phyloP scores from a whole-genome alignment of 2,329 filamentous ascomycete genomes.

The Bipolaris sorokiniana region DNA sequence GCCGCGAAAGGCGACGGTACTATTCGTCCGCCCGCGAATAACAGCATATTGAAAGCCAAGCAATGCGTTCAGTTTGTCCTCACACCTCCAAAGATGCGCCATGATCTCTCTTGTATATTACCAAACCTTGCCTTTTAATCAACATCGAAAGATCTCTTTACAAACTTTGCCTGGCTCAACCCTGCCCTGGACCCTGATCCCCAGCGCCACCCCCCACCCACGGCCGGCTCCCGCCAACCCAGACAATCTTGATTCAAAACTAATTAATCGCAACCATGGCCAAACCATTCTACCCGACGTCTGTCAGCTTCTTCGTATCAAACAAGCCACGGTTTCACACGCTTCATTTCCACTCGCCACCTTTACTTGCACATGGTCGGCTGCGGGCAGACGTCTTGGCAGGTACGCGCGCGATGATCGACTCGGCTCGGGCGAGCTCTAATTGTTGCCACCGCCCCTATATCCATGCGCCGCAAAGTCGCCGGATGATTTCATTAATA shows the following conservation, averaged over 20 bases:
- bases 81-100: neutral
- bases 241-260: neutral
- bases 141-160: neutral
- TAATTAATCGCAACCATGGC: neutral
- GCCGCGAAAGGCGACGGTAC: neutral
- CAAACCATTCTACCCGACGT: neutral
- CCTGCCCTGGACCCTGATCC: slow-evolving; percentile 1
- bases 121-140: neutral
- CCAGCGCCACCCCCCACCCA: neutral
- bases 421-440: slow-evolving; percentile 4
- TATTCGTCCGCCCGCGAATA: neutral
- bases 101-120: neutral
- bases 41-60: neutral
- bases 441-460: slow-evolving; percentile 9
- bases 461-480: slow-evolving; percentile 3
- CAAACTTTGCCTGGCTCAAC: neutral
- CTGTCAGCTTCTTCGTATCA: neutral
- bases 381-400: slow-evolving; percentile 16
- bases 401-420: slow-evolving; percentile 17
- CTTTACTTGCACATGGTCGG: neutral
- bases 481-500: neutral
- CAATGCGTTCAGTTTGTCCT: too few relatives aligned
- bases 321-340: slow-evolving; percentile 2
- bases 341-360: neutral
- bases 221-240: neutral